These are phyloP conservation scores for Clavispora fructus DNA, from an alignment of 805 yeast species.

Conservation along the genomic window DNA sequence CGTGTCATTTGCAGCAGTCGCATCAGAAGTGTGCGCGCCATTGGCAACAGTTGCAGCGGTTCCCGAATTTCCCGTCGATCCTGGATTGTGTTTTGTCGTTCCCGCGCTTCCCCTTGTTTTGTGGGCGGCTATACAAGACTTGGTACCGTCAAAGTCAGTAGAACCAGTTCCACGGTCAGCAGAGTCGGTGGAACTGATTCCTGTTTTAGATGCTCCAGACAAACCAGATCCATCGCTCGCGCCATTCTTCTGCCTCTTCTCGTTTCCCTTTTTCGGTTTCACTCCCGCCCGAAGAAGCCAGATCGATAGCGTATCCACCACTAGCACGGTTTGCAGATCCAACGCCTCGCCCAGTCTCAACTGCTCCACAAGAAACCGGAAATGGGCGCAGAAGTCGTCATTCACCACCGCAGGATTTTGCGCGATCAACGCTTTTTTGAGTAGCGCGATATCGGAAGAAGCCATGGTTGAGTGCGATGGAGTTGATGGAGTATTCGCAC, in stretches of 20 bases:
- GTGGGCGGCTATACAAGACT: too few relatives aligned
- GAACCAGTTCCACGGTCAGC: too few relatives aligned
- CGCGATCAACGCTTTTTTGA: neutral
- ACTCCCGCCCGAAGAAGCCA: conserved; percentile 53
- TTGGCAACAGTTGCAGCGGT: too few relatives aligned
- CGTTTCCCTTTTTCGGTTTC: conserved; percentile 8
- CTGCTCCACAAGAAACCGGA: neutral
- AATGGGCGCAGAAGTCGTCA: neutral
- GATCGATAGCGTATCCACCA: conserved; percentile 53
- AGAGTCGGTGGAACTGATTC: too few relatives aligned
- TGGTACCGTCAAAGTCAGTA: too few relatives aligned
- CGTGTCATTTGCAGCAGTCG: neutral
- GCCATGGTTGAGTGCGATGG: neutral
- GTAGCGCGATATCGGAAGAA: neutral
- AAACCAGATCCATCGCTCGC: too few relatives aligned
- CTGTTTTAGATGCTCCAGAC: too few relatives aligned
- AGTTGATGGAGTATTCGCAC: neutral
- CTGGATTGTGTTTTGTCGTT: too few relatives aligned
- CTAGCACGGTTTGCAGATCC: conserved; percentile 10
- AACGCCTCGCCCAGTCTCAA: neutral
- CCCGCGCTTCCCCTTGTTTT: too few relatives aligned
- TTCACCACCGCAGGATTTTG: neutral
- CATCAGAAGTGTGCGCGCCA: too few relatives aligned
- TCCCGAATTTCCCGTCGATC: too few relatives aligned
- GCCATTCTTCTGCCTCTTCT: neutral